Conservation (phyloP, 495 filamentous ascomycete species). For the Aspergillus campestris region DNA sequence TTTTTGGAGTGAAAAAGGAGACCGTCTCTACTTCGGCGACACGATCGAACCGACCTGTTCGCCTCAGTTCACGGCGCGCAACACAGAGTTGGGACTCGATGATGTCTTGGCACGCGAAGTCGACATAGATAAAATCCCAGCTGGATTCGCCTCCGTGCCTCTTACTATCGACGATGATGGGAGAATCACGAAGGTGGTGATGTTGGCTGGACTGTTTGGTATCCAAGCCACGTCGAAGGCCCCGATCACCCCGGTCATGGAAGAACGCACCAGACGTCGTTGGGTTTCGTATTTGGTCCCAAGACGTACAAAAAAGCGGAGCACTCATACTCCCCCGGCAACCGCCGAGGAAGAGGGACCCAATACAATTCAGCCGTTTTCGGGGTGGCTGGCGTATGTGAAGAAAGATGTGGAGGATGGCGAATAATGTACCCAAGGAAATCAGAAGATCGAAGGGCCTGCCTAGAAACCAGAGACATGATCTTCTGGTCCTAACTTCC, state of each 20-base stretch:
- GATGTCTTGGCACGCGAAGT: constrained; percentile 9
- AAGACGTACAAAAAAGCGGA: constrained; percentile 1
- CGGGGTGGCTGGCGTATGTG: constrained; percentile 31
- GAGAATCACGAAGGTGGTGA: constrained; percentile 6
- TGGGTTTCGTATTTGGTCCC: too few species aligned
- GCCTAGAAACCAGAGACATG: too few species aligned
- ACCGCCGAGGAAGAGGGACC: constrained; percentile 5
- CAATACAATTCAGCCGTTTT: constrained; percentile 21
- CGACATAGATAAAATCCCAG: constrained; percentile 12
- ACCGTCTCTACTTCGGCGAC: constrained; percentile 6
- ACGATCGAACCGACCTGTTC: not conserved
- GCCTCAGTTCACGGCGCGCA: not conserved
- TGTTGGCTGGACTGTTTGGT: constrained; percentile 28
- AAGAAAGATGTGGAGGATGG: too few species aligned
- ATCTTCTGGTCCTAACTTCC: too few species aligned
- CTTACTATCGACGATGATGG: constrained; percentile 22
- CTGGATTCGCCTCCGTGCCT: constrained; percentile 19
- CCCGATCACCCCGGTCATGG: too few species aligned
- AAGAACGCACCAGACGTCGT: too few species aligned
- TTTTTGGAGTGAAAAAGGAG: constrained; percentile 35
- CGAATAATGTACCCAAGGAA: too few species aligned
- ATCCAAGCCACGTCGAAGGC: constrained; percentile 15
- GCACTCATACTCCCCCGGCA: not conserved
- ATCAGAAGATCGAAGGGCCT: too few species aligned
- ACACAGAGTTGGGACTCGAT: constrained; percentile 9